These are phyloP conservation scores for Citrus sp. DNA, from an alignment of 345 rosid species.

Conservation along the genomic window DNA sequence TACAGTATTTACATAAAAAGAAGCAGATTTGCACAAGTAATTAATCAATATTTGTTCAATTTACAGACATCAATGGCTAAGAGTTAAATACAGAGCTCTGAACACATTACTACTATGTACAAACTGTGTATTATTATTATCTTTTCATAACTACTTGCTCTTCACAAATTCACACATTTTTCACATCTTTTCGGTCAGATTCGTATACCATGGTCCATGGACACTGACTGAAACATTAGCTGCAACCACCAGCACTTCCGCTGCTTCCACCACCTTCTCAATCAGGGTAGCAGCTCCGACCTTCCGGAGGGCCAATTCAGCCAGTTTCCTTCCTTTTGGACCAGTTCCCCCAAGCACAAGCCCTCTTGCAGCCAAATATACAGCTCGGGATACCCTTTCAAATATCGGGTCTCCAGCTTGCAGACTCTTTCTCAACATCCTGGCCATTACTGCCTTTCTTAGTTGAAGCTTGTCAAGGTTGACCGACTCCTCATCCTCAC, in stretches of 20 bases:
- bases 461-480: slow-evolving; percentile 28
- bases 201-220: slow-evolving; percentile 67
- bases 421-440: slow-evolving; percentile 70
- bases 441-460: slow-evolving; percentile 57
- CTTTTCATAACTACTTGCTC: no score
- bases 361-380: slow-evolving; percentile 66
- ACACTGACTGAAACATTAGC: slow-evolving; percentile 59
- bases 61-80: slow-evolving; percentile 2
- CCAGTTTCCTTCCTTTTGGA: slow-evolving; percentile 46
- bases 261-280: slow-evolving; percentile 58
- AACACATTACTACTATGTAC: slow-evolving; percentile 11
- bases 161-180: neutral
- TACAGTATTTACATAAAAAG: neutral
- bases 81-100: neutral
- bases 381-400: slow-evolving; percentile 58
- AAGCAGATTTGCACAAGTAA: neutral
- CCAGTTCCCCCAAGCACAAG: slow-evolving; percentile 62
- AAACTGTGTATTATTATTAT: neutral
- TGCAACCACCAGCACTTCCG: slow-evolving; percentile 52
- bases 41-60: neutral
- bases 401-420: slow-evolving; percentile 76
- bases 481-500: slow-evolving; percentile 17
- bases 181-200: slow-evolving; percentile 34
- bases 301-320: slow-evolving; percentile 53
- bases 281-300: slow-evolving; percentile 53